Percentiles rank a stretch among this genome's conserved stretches.
Evolutionary conservation across 768 basidiomycete species (phyloP).

Genomic region (Gloeostereum incarnatum): DNA sequence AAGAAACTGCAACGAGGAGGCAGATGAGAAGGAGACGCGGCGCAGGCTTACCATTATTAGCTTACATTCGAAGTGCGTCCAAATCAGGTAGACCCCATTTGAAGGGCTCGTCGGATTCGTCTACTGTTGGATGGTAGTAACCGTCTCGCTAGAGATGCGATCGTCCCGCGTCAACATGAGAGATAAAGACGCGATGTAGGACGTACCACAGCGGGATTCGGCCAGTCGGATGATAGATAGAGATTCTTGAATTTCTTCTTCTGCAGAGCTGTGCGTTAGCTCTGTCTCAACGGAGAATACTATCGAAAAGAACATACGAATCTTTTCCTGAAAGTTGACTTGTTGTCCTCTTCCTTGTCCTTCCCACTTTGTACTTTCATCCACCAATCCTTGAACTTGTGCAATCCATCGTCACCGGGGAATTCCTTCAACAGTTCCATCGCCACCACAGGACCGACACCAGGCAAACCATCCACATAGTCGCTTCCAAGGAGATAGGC

Average conservation of each 20-base stretch:
- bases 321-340: constrained; percentile 69
- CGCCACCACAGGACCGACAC: constrained; percentile 91
- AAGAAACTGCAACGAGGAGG: constrained; percentile 42
- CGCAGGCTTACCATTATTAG: too few species aligned
- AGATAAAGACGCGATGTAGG: not conserved
- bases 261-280: constrained; percentile 32
- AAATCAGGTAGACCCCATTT: constrained; percentile 98
- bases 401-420: constrained; percentile 74
- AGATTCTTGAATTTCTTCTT: constrained; percentile 86
- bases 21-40: constrained; percentile 5
- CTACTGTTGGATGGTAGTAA: constrained; percentile 87
- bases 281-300: constrained; percentile 1
- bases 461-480: constrained; percentile 87
- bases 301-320: constrained; percentile 50
- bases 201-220: constrained; percentile 81
- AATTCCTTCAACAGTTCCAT: constrained; percentile 96
- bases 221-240: constrained; percentile 80
- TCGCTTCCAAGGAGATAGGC: constrained; percentile 96
- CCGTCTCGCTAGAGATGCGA: constrained; percentile 72
- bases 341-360: constrained; percentile 67
- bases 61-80: constrained; percentile 78
- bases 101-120: constrained; percentile 88
- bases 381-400: constrained; percentile 95
- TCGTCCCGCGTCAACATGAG: too few species aligned
- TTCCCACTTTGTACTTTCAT: constrained; percentile 81